A percentile compares a stretch with the other conserved stretches of the same genome.
These are phyloP conservation scores for Aureococcus anophagefferens DNA, from an alignment of 108 stramenopile species.

Conservation along the genomic window DNA sequence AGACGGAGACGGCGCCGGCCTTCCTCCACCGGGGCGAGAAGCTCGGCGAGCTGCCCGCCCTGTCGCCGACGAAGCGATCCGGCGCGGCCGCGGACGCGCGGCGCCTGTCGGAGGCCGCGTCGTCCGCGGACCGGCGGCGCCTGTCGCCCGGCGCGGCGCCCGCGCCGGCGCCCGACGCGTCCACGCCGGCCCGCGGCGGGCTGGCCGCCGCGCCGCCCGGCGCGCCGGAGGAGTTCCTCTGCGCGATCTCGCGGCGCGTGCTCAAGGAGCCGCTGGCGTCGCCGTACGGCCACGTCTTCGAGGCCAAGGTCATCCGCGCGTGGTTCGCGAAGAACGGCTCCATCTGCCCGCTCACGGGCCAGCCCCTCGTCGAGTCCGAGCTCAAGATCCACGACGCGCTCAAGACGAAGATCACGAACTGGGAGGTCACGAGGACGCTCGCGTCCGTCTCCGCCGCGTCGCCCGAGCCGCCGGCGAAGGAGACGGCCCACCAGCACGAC, in stretches of 20 bases:
- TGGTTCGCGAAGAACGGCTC: constrained; percentile 45
- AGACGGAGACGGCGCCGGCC: no score
- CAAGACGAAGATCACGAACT: neutral
- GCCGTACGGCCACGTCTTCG: constrained; percentile 41
- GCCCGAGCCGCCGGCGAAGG: no score
- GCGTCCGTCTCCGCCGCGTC: no score
- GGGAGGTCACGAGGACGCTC: neutral
- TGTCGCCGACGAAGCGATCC: neutral
- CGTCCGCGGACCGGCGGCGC: neutral
- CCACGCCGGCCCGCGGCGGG: constrained; percentile 4
- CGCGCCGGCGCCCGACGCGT: neutral
- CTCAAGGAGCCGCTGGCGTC: constrained; percentile 31
- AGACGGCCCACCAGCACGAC: no score
- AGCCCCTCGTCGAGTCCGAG: constrained; percentile 29
- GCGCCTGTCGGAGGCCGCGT: neutral
- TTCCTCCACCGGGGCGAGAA: constrained; percentile 28
- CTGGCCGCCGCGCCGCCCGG: no score
- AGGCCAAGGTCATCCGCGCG: constrained; percentile 23
- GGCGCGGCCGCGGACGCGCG: neutral
- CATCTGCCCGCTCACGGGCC: constrained; percentile 45
- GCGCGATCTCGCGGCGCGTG: constrained; percentile 31
- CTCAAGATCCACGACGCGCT: neutral
- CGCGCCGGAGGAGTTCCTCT: constrained; percentile 33
- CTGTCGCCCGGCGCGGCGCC: neutral
- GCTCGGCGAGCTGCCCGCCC: constrained; percentile 32